phyloP scores from a whole-genome alignment of 345 rosid genomes.

The Ceriops tagal region DNA sequence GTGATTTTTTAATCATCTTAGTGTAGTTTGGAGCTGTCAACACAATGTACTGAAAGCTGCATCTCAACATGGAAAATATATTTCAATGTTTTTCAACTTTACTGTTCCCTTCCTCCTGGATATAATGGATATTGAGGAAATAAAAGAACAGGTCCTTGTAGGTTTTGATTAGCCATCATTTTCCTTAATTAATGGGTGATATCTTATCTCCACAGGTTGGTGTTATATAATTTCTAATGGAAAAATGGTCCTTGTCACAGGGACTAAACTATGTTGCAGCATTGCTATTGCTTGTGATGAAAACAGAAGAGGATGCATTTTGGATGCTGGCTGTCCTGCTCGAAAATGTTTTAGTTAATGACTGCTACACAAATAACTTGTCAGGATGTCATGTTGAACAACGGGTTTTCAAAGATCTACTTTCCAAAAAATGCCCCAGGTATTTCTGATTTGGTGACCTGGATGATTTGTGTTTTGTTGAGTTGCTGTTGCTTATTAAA shows the following conservation, averaged over 20 bases:
- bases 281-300: slow-evolving; percentile 88
- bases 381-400: slow-evolving; percentile 99
- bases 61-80: background rate
- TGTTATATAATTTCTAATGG: background rate
- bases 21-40: too few relatives aligned
- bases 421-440: slow-evolving; percentile 83
- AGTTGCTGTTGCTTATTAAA: slow-evolving; percentile 5
- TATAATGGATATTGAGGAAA: background rate
- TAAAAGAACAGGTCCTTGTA: background rate
- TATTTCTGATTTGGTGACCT: slow-evolving; percentile 16
- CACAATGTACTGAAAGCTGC: background rate
- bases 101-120: background rate
- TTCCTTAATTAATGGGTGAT: background rate
- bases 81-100: background rate
- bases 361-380: slow-evolving; percentile 87
- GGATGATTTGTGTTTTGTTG: slow-evolving; percentile 4
- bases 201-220: background rate
- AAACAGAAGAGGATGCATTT: slow-evolving; percentile 98
- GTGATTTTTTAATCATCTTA: background rate
- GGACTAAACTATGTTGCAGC: slow-evolving; percentile 98
- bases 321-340: slow-evolving; percentile 98
- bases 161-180: background rate
- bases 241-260: slow-evolving; percentile 36
- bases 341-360: slow-evolving; percentile 91
- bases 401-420: slow-evolving; percentile 93